phyloP scores from a whole-genome alignment of 441 rosid species.

The Pelargonium australe region DNA sequence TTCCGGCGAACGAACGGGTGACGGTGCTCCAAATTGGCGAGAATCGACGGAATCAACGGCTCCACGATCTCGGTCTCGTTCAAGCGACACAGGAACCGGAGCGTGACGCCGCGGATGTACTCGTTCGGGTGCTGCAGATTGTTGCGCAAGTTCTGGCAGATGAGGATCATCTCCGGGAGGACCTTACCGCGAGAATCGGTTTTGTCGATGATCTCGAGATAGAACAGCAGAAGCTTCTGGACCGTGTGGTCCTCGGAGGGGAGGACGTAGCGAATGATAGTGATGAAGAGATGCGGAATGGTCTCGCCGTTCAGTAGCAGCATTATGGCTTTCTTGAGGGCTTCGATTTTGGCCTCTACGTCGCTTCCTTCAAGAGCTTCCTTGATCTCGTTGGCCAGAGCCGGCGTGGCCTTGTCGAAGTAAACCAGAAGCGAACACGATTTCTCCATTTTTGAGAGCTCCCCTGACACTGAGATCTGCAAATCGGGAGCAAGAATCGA shows the following conservation, averaged over 20 bases:
- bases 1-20: conserved; percentile 65
- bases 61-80: conserved; percentile 68
- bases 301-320: conserved; percentile 72
- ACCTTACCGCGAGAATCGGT: conserved; percentile 58
- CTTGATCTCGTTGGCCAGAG: conserved; percentile 69
- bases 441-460: conserved; percentile 47
- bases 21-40: conserved; percentile 64
- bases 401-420: conserved; percentile 69
- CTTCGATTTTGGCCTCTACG: conserved; percentile 48
- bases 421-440: conserved; percentile 57
- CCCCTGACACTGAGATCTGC: no score
- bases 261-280: conserved; percentile 72
- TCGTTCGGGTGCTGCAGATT: conserved; percentile 86
- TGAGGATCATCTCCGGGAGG: conserved; percentile 72
- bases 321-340: conserved; percentile 72
- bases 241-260: conserved; percentile 72
- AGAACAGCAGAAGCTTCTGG: conserved; percentile 62
- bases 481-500: no score
- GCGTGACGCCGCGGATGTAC: conserved; percentile 74
- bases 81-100: conserved; percentile 69
- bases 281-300: conserved; percentile 70
- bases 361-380: conserved; percentile 78
- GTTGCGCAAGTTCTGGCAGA: conserved; percentile 72
- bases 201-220: conserved; percentile 69
- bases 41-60: conserved; percentile 70